These are phyloP conservation scores for Hypoxylon crocopeplum DNA, from an alignment of 495 filamentous ascomycete genomes.

Conservation along the genomic window DNA sequence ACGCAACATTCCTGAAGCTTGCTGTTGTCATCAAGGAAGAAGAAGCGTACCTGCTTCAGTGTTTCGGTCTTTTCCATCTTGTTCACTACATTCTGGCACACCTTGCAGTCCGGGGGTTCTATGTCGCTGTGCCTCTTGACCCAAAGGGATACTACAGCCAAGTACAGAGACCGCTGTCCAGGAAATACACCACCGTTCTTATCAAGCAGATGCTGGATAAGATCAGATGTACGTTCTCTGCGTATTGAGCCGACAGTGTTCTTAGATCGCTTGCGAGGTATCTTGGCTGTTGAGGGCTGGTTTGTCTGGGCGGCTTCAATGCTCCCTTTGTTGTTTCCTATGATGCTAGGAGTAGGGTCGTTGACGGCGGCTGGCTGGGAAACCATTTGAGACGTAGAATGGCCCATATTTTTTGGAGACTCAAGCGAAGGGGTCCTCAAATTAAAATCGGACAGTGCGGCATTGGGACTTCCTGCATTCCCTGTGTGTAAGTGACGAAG, in stretches of 20 bases:
- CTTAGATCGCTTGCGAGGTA: conserved; percentile 6
- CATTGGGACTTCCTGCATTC: too few species aligned
- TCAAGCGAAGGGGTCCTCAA: background rate
- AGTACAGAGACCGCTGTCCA: conserved; percentile 72
- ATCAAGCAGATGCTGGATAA: conserved; percentile 73
- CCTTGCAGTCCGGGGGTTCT: conserved; percentile 45
- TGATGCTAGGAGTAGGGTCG: background rate
- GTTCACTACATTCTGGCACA: conserved; percentile 63
- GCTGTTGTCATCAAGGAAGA: conserved; percentile 51
- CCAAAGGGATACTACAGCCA: conserved; percentile 71
- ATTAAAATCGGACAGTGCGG: conserved; percentile 3
- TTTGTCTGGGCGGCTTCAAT: background rate
- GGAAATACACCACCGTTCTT: conserved; percentile 77
- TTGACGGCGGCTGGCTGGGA: background rate
- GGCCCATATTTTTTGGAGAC: background rate
- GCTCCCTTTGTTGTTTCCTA: background rate
- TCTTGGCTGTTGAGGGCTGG: conserved; percentile 2
- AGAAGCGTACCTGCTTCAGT: conserved; percentile 67
- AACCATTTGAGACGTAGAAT: background rate
- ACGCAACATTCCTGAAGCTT: conserved; percentile 40
- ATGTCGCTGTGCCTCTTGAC: conserved; percentile 61
- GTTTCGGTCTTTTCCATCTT: conserved; percentile 64
- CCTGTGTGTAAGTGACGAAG: too few species aligned
- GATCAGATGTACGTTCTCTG: conserved; percentile 52
- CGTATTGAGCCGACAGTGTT: conserved; percentile 35